A percentile compares a stretch with the other conserved stretches of the same genome.
phyloP scores from a whole-genome alignment of 768 basidiomycete genomes.

The Dentipellis fragilis region DNA sequence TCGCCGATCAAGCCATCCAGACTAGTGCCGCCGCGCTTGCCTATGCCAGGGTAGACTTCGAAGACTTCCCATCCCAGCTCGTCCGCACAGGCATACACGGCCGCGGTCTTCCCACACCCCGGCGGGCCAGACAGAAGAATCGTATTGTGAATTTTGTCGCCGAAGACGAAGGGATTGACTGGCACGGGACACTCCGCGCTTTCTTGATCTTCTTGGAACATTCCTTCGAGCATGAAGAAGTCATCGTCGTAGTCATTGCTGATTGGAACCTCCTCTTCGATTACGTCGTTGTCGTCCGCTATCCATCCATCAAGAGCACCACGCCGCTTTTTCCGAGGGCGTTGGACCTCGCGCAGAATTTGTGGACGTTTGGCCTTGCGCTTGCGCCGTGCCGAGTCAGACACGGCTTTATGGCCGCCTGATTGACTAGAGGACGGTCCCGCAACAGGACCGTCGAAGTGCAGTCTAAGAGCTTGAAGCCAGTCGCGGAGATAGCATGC shows the following conservation, averaged over 20 bases:
- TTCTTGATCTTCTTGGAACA: not conserved
- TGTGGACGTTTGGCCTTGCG: slow-evolving; percentile 9
- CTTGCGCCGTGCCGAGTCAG: slow-evolving; percentile 3
- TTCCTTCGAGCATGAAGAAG: not conserved
- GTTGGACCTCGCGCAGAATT: slow-evolving; percentile 13
- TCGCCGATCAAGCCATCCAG: slow-evolving; percentile 80
- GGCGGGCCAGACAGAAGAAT: slow-evolving; percentile 77
- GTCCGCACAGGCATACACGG: slow-evolving; percentile 87
- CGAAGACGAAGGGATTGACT: slow-evolving; percentile 20
- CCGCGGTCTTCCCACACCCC: slow-evolving; percentile 85
- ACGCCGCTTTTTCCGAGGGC: slow-evolving; percentile 6
- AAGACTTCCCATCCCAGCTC: slow-evolving; percentile 96
- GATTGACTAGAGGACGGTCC: slow-evolving; percentile 4
- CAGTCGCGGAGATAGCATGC: slow-evolving; percentile 70
- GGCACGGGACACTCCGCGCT: slow-evolving; percentile 1
- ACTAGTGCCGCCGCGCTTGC: slow-evolving; percentile 73
- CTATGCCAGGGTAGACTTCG: slow-evolving; percentile 93
- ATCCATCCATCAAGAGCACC: slow-evolving; percentile 10
- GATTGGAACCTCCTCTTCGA: not conserved
- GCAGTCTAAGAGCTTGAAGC: slow-evolving; percentile 61
- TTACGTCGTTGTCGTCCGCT: slow-evolving; percentile 7
- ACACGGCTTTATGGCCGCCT: not conserved
- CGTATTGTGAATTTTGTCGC: slow-evolving; percentile 63
- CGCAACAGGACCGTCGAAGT: slow-evolving; percentile 24
- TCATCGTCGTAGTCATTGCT: not conserved